phyloP scores from a whole-genome alignment of 495 filamentous ascomycete genomes.

The Penicillium verhagenii region DNA sequence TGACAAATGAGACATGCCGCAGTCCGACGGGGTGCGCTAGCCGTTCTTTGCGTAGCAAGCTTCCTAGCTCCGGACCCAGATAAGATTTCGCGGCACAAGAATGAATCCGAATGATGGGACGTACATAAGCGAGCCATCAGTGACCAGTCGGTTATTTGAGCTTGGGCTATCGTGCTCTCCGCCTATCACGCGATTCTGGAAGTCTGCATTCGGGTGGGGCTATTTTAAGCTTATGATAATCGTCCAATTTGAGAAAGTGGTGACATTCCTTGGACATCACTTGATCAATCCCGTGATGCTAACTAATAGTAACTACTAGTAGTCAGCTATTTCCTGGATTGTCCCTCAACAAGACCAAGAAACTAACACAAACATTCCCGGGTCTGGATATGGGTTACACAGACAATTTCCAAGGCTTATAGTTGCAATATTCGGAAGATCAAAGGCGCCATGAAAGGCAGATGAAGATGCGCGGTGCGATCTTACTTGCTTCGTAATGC shows the following conservation, averaged over 20 bases:
- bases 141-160: constrained; percentile 5
- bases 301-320: too few species aligned
- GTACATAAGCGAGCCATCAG: background rate
- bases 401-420: constrained; percentile 11
- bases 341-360: too few species aligned
- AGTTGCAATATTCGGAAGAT: constrained; percentile 2
- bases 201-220: background rate
- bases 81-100: constrained; percentile 8
- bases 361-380: background rate
- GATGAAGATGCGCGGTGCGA: background rate
- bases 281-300: background rate
- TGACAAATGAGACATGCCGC: constrained; percentile 22
- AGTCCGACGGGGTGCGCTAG: constrained; percentile 10
- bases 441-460: background rate
- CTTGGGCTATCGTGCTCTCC: background rate
- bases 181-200: background rate
- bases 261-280: background rate
- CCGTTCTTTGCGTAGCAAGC: constrained; percentile 4
- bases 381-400: constrained; percentile 15
- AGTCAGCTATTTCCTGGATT: background rate
- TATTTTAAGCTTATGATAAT: constrained; percentile 1
- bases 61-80: constrained; percentile 6
- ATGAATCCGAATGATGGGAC: background rate
- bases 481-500: background rate
- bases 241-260: too few species aligned